Evolutionary conservation across 2,329 filamentous ascomycete species (phyloP).

Genomic region (Fusarium albosuccineum): DNA sequence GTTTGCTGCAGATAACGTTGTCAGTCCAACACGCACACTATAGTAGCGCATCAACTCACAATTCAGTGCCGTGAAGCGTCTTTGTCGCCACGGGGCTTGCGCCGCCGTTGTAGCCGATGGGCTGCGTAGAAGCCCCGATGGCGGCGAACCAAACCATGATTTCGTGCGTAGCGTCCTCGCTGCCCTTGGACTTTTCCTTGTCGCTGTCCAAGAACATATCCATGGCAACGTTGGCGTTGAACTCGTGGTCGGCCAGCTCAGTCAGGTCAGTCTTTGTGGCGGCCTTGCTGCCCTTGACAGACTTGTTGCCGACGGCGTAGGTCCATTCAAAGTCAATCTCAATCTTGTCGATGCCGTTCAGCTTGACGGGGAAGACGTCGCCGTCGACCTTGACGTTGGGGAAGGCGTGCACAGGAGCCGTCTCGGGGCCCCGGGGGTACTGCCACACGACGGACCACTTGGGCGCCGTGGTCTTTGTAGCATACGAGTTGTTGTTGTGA

Average conservation of each 20-base stretch:
- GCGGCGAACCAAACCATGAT: conserved; percentile 70
- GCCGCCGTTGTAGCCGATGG: conserved; percentile 56
- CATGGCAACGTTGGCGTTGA: conserved; percentile 69
- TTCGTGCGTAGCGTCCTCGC: conserved; percentile 60
- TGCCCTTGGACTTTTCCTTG: conserved; percentile 55
- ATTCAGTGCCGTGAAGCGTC: conserved; percentile 56
- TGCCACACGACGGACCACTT: conserved; percentile 67
- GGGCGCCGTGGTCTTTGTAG: conserved; percentile 60
- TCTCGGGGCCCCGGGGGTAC: conserved; percentile 57
- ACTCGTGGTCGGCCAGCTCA: conserved; percentile 49
- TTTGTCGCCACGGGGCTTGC: conserved; percentile 50
- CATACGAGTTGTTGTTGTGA: conserved; percentile 64
- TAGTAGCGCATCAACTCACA: conserved; percentile 51
- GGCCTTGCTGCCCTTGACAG: conserved; percentile 55
- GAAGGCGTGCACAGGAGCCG: conserved; percentile 66
- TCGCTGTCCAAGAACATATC: conserved; percentile 70
- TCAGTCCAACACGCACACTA: neutral
- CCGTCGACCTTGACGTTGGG: conserved; percentile 65
- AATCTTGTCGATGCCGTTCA: conserved; percentile 56
- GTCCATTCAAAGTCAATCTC: conserved; percentile 63
- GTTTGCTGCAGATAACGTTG: conserved; percentile 48
- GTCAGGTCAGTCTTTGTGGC: conserved; percentile 51
- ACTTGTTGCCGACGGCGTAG: conserved; percentile 60
- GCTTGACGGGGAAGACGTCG: conserved; percentile 57
- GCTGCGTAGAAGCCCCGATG: conserved; percentile 61